Evolutionary conservation across 2,329 filamentous ascomycete genomes (phyloP).

Genomic region (Orbilia quercus): DNA sequence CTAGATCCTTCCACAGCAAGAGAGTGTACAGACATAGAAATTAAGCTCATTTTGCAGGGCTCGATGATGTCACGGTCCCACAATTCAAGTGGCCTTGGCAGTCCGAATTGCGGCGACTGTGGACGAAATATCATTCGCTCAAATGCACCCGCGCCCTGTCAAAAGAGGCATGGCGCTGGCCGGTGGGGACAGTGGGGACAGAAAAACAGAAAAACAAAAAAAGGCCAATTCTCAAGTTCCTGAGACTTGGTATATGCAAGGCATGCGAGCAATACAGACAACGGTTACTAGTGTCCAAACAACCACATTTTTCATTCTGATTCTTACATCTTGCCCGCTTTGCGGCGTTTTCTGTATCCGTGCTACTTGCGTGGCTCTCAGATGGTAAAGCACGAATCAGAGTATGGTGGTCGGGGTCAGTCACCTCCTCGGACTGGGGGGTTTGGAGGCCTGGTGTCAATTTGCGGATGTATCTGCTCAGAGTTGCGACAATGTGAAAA

Average conservation of each 20-base stretch:
- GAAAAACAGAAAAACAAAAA: neutral
- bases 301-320: too few relatives aligned
- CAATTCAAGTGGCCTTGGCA: neutral
- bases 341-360: neutral
- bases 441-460: too few relatives aligned
- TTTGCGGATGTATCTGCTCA: neutral
- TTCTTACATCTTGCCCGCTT: too few relatives aligned
- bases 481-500: neutral
- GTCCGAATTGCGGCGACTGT: too few relatives aligned
- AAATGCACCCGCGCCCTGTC: neutral
- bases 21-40: neutral
- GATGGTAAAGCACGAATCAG: too few relatives aligned
- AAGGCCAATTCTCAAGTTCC: neutral
- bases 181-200: too few relatives aligned
- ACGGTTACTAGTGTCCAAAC: neutral
- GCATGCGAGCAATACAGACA: neutral
- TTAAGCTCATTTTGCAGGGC: conserved; percentile 36
- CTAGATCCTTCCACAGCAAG: conserved; percentile 32
- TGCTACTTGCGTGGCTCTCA: too few relatives aligned
- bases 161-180: neutral
- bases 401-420: too few relatives aligned
- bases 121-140: too few relatives aligned
- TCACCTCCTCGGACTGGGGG: too few relatives aligned
- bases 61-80: conserved; percentile 30
- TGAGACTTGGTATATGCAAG: neutral